Base-by-base conservation (phyloP, 257 asterid species). In the Mentha longifolia region DNA sequence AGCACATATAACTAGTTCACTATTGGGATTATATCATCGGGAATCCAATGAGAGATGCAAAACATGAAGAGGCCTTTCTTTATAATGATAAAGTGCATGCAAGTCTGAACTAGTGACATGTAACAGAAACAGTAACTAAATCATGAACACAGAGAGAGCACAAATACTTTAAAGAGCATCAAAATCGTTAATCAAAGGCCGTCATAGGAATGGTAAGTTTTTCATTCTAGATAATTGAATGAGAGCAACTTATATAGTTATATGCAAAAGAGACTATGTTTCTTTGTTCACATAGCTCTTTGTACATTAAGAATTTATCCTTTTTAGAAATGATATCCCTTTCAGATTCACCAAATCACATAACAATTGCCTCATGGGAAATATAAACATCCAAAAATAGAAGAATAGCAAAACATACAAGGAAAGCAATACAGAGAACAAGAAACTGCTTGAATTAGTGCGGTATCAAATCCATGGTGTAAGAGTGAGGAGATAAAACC, bases 211-310 rank as follows among this genome's bases (percentile, higher is more conserved):
- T n/a, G 70, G 57, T 8, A 43, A 19, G 46, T n/a, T 49, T 39
- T 59, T 30, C 30, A n/a, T 72, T 52, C 22, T 19, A 64, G 22
- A 43, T 33, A 39, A 39, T 8, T 35, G 17, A 37, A 39, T 30
- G 61, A 28, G 30, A 31, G 22, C 25, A 59, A 20, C 25, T 33
- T 17, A 35, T n/a, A n/a, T n/a, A n/a, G n/a, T n/a, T n/a, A n/a
- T 43, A 8, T 47, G 68, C 71, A 76, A 55, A 50, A 56, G 58
- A 46, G 61, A 43, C 30, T 2, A n/a, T 22, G 49, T 54, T 46
- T n/a, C 61, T 25, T 20, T 43, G 46, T 20, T 65, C 37, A 57
- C 55, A 64, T 12, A 57, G 17, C 30, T 76, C 56, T 58, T 25
- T 35, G 64, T 45, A 64, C 30, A 46, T 62, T 61, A 49, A 20